Percentiles rank a stretch among this genome's conserved stretches.
These are phyloP conservation scores for Umbilicaria muhlenbergii DNA, from an alignment of 495 filamentous ascomycete genomes.

Conservation along the genomic window DNA sequence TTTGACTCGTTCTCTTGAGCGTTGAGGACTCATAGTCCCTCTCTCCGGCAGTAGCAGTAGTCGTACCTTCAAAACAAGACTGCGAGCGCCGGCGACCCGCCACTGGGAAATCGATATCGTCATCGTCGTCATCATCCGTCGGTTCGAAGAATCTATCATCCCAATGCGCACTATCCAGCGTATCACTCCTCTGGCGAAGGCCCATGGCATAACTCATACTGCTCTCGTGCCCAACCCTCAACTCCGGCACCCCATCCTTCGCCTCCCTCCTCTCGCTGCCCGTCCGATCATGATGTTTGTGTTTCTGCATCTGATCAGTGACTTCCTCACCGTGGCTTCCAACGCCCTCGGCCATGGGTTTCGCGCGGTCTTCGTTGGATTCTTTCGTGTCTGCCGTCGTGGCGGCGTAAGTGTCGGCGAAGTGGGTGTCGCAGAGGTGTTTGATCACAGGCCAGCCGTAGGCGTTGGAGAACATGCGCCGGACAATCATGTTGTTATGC, in stretches of 20 bases:
- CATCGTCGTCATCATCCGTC: conserved; percentile 18
- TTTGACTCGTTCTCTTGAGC: conserved; percentile 6
- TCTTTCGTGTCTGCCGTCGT: conserved; percentile 42
- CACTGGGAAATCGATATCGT: conserved; percentile 6
- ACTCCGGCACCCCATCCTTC: conserved; percentile 10
- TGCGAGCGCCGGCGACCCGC: background rate
- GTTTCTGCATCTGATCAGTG: background rate
- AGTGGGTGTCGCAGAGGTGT: conserved; percentile 87
- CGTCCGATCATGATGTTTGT: conserved; percentile 1
- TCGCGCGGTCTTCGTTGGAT: conserved; percentile 31
- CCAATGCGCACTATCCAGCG: conserved; percentile 25
- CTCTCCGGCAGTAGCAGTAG: too few species aligned
- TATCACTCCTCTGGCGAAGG: conserved; percentile 8
- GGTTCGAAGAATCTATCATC: conserved; percentile 22
- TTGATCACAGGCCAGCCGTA: conserved; percentile 96
- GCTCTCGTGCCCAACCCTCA: conserved; percentile 4
- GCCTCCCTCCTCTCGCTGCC: conserved; percentile 12
- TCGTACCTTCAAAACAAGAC: background rate
- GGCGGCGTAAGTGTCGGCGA: conserved; percentile 49
- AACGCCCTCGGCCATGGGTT: conserved; percentile 21
- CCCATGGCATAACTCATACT: conserved; percentile 7
- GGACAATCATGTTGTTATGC: conserved; percentile 95
- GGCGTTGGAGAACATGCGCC: conserved; percentile 90
- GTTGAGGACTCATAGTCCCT: too few species aligned
- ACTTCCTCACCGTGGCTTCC: conserved; percentile 31